These are phyloP conservation scores for Pneumocystis murina DNA, from an alignment of 1,139 yeast species.

Conservation along the genomic window DNA sequence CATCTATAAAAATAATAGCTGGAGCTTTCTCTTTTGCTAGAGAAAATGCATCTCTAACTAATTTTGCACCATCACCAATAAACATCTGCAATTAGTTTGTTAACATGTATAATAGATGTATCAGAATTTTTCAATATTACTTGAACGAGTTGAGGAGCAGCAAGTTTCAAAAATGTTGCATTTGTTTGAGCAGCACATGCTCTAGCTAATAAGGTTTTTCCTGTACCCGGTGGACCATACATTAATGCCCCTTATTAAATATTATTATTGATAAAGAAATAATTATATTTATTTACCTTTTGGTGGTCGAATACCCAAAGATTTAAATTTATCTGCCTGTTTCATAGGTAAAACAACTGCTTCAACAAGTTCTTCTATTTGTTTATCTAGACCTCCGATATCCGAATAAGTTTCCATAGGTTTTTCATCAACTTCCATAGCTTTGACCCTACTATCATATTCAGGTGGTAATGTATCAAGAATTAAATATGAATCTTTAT, in stretches of 20 bases:
- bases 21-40: slow-evolving; percentile 97
- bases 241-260: slow-evolving; percentile 50
- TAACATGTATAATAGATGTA: background rate
- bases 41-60: slow-evolving; percentile 97
- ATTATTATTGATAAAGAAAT: background rate
- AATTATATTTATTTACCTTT: slow-evolving; percentile 33
- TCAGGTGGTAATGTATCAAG: slow-evolving; percentile 93
- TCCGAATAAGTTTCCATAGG: slow-evolving; percentile 95
- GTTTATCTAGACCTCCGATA: slow-evolving; percentile 95
- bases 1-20: slow-evolving; percentile 91
- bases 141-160: slow-evolving; percentile 96
- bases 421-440: slow-evolving; percentile 98
- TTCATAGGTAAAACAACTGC: slow-evolving; percentile 98
- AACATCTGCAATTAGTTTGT: slow-evolving; percentile 40
- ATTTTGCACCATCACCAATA: slow-evolving; percentile 97
- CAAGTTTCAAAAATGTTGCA: slow-evolving; percentile 90
- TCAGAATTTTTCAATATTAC: background rate
- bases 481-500: slow-evolving; percentile 86
- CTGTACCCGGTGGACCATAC: slow-evolving; percentile 99
- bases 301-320: slow-evolving; percentile 88
- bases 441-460: slow-evolving; percentile 92
- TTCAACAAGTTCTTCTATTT: slow-evolving; percentile 92
- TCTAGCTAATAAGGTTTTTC: slow-evolving; percentile 89
- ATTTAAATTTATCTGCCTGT: slow-evolving; percentile 89
- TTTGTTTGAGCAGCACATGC: slow-evolving; percentile 99